These are phyloP conservation scores for Eucalyptus coolabah DNA, from an alignment of 345 rosid genomes.

Conservation along the genomic window DNA sequence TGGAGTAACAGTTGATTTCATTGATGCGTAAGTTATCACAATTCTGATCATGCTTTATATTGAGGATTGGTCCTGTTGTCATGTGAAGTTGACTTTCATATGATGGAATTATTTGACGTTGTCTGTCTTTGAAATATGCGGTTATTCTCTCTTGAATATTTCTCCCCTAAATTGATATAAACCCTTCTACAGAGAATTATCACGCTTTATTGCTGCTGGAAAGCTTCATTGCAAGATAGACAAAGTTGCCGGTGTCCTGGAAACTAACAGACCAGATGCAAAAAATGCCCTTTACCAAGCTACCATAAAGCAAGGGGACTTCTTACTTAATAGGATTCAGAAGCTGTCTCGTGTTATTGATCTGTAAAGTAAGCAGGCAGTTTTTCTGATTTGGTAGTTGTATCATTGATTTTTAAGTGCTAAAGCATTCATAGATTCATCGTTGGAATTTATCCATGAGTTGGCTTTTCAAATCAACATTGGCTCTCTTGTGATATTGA, in stretches of 20 bases:
- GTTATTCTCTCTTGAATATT: background rate
- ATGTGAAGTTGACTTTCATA: background rate
- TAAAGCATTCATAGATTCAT: background rate
- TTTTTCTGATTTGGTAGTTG: background rate
- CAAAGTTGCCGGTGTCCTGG: constrained; percentile 95
- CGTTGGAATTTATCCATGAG: background rate
- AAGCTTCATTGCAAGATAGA: constrained; percentile 99
- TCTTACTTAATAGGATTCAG: constrained; percentile 89
- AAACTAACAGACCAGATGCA: constrained; percentile 93
- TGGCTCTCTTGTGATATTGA: background rate
- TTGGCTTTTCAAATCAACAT: background rate
- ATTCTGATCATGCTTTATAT: background rate
- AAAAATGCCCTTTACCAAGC: constrained; percentile 99
- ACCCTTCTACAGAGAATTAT: constrained; percentile 61
- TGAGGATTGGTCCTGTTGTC: background rate
- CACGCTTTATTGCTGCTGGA: constrained; percentile 89
- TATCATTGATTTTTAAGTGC: background rate
- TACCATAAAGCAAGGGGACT: constrained; percentile 98
- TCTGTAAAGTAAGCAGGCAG: constrained; percentile 25
- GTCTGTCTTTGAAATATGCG: background rate
- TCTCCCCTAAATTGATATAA: background rate
- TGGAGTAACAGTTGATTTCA: constrained; percentile 87
- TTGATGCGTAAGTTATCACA: constrained; percentile 65
- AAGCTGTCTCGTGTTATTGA: constrained; percentile 97
- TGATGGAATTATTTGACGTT: background rate